These are phyloP conservation scores for Rhodotorula paludigena DNA, from an alignment of 768 basidiomycete genomes.

Conservation along the genomic window DNA sequence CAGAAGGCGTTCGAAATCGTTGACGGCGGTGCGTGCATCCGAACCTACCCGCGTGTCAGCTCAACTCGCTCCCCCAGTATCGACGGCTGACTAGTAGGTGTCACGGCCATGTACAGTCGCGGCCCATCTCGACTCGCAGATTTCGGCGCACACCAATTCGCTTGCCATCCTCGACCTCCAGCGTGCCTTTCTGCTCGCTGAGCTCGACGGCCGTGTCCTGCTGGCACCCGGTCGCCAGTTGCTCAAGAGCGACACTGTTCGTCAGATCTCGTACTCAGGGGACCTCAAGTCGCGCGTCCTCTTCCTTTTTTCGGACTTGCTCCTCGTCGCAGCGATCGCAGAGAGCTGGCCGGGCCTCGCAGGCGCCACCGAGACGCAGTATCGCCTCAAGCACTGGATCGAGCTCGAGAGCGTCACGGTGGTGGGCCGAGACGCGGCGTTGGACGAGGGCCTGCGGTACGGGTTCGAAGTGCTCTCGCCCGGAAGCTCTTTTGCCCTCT, in stretches of 20 bases:
- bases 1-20: conserved; percentile 31
- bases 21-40: conserved; percentile 30
- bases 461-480: conserved; percentile 42
- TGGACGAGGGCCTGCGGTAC: conserved; percentile 2
- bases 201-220: conserved; percentile 69
- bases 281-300: conserved; percentile 61
- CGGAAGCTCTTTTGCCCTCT: conserved; percentile 41
- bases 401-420: conserved; percentile 44
- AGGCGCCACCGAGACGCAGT: conserved; percentile 5
- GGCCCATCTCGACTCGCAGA: conserved; percentile 37
- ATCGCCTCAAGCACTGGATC: conserved; percentile 35
- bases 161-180: conserved; percentile 73
- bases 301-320: conserved; percentile 73
- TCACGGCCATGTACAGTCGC: conserved; percentile 33
- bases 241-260: conserved; percentile 55
- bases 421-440: conserved; percentile 32
- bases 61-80: no score
- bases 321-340: conserved; percentile 52
- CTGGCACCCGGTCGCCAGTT: conserved; percentile 75
- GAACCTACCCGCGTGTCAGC: neutral
- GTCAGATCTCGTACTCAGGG: conserved; percentile 36
- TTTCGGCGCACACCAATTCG: conserved; percentile 61
- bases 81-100: neutral
- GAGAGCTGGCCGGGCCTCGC: conserved; percentile 1
- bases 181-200: conserved; percentile 56